Evolutionary conservation across 2,329 filamentous ascomycete genomes (phyloP), one percentile per base, ranked within the genome.

Genomic region (Rhynchosporium agropyri): DNA sequence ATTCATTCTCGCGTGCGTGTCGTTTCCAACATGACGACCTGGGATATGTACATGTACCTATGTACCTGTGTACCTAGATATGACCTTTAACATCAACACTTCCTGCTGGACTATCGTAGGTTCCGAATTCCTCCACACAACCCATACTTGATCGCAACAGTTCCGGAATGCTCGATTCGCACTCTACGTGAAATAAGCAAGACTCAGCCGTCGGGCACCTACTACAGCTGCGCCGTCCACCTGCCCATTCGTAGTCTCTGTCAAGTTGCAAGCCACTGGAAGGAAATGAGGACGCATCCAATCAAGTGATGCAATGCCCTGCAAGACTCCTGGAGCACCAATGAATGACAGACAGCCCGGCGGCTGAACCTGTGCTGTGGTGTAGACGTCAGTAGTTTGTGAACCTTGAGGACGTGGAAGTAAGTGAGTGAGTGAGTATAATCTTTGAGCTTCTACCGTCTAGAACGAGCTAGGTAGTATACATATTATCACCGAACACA

Each of bases 301-400:
- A 61, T 55, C 29, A 60, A 54, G 36, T 12, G 49, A n/a, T 10
- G 28, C n/a, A 15, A 15, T 51, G 26, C 62, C 62, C 51, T 60
- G 62, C 58, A 63, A 60, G 61, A 63, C 61, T 63, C n/a, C 4
- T 13, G 2, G 6, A 59, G 40, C 56, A 45, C 57, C 51, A 54
- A 54, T 54, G 40, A 36, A 20, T 20, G 20, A 20, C 20, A 20
- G 20, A 1, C 51, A 54, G 28, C 12, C 4, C 13, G 7, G 51
- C 51, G 33, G 51, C 51, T 42, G 51, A 54, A 54, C 6, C 36
- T 38, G 5, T 51, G 29, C 20, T n/a, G 48, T 7, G 7, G 13
- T 56, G 15, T 26, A 48, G 31, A 48, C 42, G 33, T 51, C 40
- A 46, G 54, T 13, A 54, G 40, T 28, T 36, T 36, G 5, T 1